Base-by-base conservation (phyloP, 1,284 basidiomycete species). In the Porphyrellus sp. region DNA sequence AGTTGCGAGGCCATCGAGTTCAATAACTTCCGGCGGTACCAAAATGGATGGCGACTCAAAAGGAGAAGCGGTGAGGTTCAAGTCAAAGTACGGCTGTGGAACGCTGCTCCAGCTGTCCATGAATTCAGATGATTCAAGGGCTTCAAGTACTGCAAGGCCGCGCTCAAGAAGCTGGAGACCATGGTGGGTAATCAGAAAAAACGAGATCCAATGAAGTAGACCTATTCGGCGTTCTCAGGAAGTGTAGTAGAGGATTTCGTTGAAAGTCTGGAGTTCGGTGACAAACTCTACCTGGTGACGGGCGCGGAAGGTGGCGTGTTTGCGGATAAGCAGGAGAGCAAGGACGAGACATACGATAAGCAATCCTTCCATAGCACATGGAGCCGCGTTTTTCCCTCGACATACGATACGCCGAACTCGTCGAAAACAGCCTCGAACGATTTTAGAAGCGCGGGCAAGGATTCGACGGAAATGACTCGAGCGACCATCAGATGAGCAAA, bases 381-480 rank as follows among this genome's bases (percentile, higher is more conserved):
- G 72, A 2, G 89, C 89, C 0, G 91, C 92, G 43, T 85, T 81
- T 67, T 93, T 90, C 0, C 90, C 91, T 18, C 94, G 81, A 28
- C 85, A 56, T 91, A 86, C 6, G 92, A 92, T 2, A 93, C 91
- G 42, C 89, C 91, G 57, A 95, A 91, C 67, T 96, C 93, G 59
- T 93, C 90, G 24, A 97, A 73, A 3, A 96, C 93, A 0, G 85
- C 79, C 4, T 86, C 84, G 60, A 96, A 91, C 0, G 91, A 88
- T 55, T 85, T 82, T 24, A 96, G 77, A 12, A 94, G 80, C 8
- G 82, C 78, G 41, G 88, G 76, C 74, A 97, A 79, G 4, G 92
- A 93, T 15, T 83, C 77, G 0, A 84, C 70, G 3, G 88, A 83
- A 46, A 97, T 79, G 2, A 96, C 74, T 46, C 82, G 79, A 12